phyloP scores from a whole-genome alignment of 2,329 filamentous ascomycete genomes.

The Blastomyces percursus region DNA sequence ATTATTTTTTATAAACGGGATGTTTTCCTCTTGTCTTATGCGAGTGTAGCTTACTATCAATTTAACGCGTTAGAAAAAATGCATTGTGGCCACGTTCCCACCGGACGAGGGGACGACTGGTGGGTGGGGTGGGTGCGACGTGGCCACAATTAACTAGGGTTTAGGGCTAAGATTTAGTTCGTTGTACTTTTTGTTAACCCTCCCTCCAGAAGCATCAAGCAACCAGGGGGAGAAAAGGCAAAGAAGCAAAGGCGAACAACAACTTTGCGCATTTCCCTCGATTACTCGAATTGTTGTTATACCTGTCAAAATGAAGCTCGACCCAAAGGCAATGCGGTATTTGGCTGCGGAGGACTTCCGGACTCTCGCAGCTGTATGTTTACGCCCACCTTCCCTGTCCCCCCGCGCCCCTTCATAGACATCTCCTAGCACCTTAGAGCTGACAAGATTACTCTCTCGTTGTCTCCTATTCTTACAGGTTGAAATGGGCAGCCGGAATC shows the following conservation, averaged over 20 bases:
- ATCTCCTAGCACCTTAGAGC: neutral
- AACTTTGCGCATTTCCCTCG: neutral
- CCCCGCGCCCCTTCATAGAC: too few species aligned
- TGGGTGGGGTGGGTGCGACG: too few species aligned
- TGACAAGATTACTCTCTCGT: neutral
- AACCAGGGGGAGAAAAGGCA: neutral
- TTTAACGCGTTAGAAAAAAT: too few species aligned
- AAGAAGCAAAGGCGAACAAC: neutral
- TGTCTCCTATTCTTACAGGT: slow-evolving; percentile 46
- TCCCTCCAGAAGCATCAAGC: neutral
- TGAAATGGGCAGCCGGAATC: slow-evolving; percentile 88
- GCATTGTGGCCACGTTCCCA: too few species aligned
- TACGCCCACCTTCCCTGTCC: neutral
- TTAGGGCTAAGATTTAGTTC: slow-evolving; percentile 25
- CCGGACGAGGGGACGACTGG: too few species aligned
- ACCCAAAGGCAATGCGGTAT: slow-evolving; percentile 87
- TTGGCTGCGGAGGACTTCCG: slow-evolving; percentile 89
- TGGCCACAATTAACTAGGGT: too few species aligned
- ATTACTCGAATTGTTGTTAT: neutral
- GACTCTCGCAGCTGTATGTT: slow-evolving; percentile 74
- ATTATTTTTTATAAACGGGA: neutral
- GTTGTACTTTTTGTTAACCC: slow-evolving; percentile 14
- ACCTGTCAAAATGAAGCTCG: slow-evolving; percentile 68
- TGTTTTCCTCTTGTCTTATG: neutral
- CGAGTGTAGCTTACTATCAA: neutral